Evolutionary conservation across 768 basidiomycete genomes (phyloP).

Genomic region (Rubroboletus satanas): DNA sequence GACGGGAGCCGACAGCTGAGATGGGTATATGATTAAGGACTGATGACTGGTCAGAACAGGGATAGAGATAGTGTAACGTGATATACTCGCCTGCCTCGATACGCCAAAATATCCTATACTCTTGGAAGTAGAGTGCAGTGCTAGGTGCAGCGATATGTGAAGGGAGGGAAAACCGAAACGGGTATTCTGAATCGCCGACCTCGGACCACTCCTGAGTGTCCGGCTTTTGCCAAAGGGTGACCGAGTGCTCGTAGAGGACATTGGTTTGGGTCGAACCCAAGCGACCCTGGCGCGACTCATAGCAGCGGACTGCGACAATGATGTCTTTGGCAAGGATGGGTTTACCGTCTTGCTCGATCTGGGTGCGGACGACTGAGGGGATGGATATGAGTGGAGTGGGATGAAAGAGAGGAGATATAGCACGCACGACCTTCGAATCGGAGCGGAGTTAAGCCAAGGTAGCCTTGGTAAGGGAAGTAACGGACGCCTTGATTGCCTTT

Average conservation of each 20-base stretch:
- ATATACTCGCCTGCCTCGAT: constrained; percentile 68
- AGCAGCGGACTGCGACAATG: constrained; percentile 75
- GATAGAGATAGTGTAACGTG: background rate
- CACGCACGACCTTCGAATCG: constrained; percentile 70
- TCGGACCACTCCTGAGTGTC: constrained; percentile 53
- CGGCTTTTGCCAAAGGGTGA: constrained; percentile 67
- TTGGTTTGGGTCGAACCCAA: constrained; percentile 56
- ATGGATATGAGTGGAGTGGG: background rate
- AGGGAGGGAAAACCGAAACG: constrained; percentile 71
- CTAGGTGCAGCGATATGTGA: constrained; percentile 59
- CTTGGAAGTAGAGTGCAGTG: constrained; percentile 63
- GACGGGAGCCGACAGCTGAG: constrained; percentile 61
- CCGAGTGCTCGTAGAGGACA: constrained; percentile 62
- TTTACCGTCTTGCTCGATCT: constrained; percentile 66
- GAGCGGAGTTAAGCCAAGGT: constrained; percentile 77
- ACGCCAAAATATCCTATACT: constrained; percentile 78
- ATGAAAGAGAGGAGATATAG: background rate
- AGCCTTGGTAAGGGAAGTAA: constrained; percentile 73
- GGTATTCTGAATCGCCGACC: constrained; percentile 61
- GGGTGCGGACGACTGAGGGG: constrained; percentile 60
- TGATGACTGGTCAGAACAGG: constrained; percentile 30
- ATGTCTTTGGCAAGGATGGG: constrained; percentile 63
- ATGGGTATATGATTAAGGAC: constrained; percentile 68
- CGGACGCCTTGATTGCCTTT: constrained; percentile 68
- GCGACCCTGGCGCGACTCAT: constrained; percentile 69